A percentile compares a stretch with the other conserved stretches of the same genome.
Evolutionary conservation across 108 stramenopile species (phyloP).

Genomic region (Pseudonitzschia delicatissima): DNA sequence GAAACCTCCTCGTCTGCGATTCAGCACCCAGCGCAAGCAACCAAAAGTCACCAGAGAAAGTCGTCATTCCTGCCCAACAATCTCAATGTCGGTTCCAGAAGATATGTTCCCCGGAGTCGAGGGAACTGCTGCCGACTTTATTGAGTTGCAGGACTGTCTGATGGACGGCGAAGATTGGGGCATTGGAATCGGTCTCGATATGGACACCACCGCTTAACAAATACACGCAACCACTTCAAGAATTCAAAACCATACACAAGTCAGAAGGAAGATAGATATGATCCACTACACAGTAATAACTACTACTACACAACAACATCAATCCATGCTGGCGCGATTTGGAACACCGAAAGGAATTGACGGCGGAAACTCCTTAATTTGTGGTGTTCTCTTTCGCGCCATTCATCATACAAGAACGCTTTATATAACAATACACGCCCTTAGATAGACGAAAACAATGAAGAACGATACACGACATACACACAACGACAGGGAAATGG

Average conservation of each 20-base stretch:
- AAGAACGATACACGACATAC: too few species aligned
- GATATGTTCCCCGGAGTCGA: slow-evolving; percentile 38
- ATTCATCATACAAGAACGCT: too few species aligned
- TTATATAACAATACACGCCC: too few species aligned
- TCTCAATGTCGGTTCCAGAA: slow-evolving; percentile 50
- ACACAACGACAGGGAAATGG: too few species aligned
- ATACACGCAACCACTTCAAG: not conserved
- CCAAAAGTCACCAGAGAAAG: slow-evolving; percentile 20
- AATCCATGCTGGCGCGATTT: too few species aligned
- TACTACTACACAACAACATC: too few species aligned
- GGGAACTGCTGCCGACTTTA: slow-evolving; percentile 43
- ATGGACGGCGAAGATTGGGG: slow-evolving; percentile 46
- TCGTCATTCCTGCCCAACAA: slow-evolving; percentile 40
- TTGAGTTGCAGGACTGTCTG: slow-evolving; percentile 32
- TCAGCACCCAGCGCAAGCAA: slow-evolving; percentile 6
- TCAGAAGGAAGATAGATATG: not conserved
- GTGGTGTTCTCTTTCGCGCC: too few species aligned
- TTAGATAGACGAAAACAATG: too few species aligned
- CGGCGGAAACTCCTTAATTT: too few species aligned
- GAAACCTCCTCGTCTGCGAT: not conserved
- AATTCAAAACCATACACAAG: not conserved
- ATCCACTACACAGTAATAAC: too few species aligned
- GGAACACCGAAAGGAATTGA: too few species aligned
- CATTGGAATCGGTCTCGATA: slow-evolving; percentile 61
- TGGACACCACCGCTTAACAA: slow-evolving; percentile 32